Base-by-base conservation (phyloP, 176 grass and related monocot species). In the Aegilops umbellulata region DNA sequence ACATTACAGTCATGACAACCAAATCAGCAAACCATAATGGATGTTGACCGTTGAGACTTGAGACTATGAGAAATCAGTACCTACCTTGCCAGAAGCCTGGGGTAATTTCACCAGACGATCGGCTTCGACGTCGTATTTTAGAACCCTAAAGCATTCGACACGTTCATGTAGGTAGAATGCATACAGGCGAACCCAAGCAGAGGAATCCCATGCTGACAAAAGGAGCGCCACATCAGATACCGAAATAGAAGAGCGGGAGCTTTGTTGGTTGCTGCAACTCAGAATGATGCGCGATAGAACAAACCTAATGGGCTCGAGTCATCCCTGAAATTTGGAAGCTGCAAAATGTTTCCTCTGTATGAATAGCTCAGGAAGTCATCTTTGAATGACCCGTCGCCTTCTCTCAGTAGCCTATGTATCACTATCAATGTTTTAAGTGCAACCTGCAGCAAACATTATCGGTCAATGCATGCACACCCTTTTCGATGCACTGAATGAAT, bases 361-460 rank as follows among this genome's bases (percentile, higher is more conserved):
- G 93, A 94, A 70, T 98, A 98, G 24, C 46, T 98, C 84, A 98
- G 66, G 74, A 98, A 89, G 44, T 95, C 96, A 32, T 95, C 96
- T 74, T 82, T 94, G 79, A 95, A 95, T 82, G 93, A 91, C 70
- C 88, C 90, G 65, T 98, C 96, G 19, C 96, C 93, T 88, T 98
- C 96, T 86, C 96, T 94, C 17, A 98, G 34, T 60, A 93, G 63
- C 66, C 91, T 94, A 62, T 95, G 96, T 79, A 98, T 90, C 74
- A 98, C 93, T 92, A 98, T 94, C 86, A 98, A 5, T 71, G 93
- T 92, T 86, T 98, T 98, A 84, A 98, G 47, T 36, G 96, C 96
- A 76, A 98, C 96, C 93, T 98, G 89, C 68, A 81, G 77, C 25
- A 34, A 66, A 73, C 20, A 74, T 44, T 34, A 83, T 15, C 15